Conservation (phyloP, 164 flowering plant species). For the Stephania japonica region DNA sequence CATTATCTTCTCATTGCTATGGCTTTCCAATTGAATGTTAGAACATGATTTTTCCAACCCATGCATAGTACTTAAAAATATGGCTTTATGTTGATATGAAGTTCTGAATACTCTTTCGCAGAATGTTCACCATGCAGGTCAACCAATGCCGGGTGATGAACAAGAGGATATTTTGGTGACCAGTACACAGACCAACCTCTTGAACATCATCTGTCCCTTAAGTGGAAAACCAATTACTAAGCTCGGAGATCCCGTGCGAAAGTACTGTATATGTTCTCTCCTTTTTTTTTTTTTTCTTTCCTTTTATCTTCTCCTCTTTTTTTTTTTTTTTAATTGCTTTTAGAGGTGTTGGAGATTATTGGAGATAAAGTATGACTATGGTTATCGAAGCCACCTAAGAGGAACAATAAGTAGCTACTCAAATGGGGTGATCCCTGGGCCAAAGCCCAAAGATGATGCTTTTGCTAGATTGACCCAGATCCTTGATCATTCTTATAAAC, state of each 20-base stretch:
- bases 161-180: constrained; percentile 90
- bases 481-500: too few relatives aligned
- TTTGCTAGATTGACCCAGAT: too few relatives aligned
- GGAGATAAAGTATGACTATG: neutral
- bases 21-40: neutral
- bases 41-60: neutral
- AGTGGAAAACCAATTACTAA: constrained; percentile 71
- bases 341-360: neutral
- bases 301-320: neutral
- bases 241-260: constrained; percentile 69
- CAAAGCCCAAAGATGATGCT: too few relatives aligned
- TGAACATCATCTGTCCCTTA: constrained; percentile 68
- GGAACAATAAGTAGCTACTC: too few relatives aligned
- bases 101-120: constrained; percentile 26
- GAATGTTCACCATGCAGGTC: constrained; percentile 87
- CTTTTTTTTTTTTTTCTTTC: neutral
- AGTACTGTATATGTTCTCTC: constrained; percentile 31
- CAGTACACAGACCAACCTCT: constrained; percentile 52
- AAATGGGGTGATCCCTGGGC: too few relatives aligned
- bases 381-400: too few relatives aligned
- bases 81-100: neutral
- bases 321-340: neutral
- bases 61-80: neutral
- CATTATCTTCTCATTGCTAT: neutral
- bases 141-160: constrained; percentile 94